phyloP scores from a whole-genome alignment of 345 rosid genomes.

The Euphorbia pulcherrima region DNA sequence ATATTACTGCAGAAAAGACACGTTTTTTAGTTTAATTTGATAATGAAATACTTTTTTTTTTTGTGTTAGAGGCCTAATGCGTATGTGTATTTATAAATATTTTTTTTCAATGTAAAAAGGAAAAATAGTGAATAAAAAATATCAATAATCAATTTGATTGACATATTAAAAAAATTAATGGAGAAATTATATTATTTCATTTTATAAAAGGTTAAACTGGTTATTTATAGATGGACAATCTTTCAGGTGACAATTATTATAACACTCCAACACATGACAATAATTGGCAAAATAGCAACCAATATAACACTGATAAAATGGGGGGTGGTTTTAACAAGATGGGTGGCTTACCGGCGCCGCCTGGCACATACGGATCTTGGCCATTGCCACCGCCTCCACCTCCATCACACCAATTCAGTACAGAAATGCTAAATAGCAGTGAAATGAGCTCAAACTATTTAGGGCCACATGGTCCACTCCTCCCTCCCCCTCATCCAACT shows the following conservation, averaged over 20 bases:
- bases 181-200: too few relatives aligned
- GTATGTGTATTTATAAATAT: too few relatives aligned
- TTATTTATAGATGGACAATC: background rate
- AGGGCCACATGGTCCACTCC: slow-evolving; percentile 39
- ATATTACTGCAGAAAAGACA: too few relatives aligned
- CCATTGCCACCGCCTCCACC: slow-evolving; percentile 18
- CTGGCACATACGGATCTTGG: slow-evolving; percentile 38
- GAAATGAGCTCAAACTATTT: slow-evolving; percentile 43
- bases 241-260: slow-evolving; percentile 12
- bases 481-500: slow-evolving; percentile 49
- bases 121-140: too few relatives aligned
- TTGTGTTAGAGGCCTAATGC: too few relatives aligned
- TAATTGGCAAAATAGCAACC: slow-evolving; percentile 15
- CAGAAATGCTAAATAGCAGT: slow-evolving; percentile 23
- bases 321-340: slow-evolving; percentile 17
- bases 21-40: too few relatives aligned
- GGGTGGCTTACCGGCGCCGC: slow-evolving; percentile 34
- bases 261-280: slow-evolving; percentile 12
- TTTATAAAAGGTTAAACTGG: too few relatives aligned
- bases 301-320: slow-evolving; percentile 14
- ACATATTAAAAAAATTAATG: too few relatives aligned
- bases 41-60: too few relatives aligned
- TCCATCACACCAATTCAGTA: background rate
- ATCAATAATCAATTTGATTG: too few relatives aligned
- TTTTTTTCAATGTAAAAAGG: too few relatives aligned